These are phyloP conservation scores for Lachnellula arida DNA, from an alignment of 2,329 filamentous ascomycete species.

Conservation along the genomic window DNA sequence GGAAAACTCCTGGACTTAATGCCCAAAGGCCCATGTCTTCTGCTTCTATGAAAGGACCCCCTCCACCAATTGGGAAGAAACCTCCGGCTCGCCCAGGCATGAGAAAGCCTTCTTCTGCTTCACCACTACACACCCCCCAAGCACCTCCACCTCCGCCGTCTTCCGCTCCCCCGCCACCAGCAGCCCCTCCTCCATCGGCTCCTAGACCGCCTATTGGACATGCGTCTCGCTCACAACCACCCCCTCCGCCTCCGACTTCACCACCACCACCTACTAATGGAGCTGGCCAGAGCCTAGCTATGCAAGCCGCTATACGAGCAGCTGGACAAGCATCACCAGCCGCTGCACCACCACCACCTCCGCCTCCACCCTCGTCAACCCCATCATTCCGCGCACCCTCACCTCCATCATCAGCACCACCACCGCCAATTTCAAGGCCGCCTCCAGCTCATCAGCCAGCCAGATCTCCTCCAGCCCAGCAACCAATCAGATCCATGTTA, in stretches of 20 bases:
- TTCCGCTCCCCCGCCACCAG: slow-evolving; percentile 33
- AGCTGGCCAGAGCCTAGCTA: slow-evolving; percentile 36
- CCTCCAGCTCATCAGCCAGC: slow-evolving; percentile 39
- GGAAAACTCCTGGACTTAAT: slow-evolving; percentile 50
- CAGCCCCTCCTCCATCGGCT: slow-evolving; percentile 30
- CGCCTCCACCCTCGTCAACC: slow-evolving; percentile 35
- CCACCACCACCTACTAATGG: slow-evolving; percentile 31
- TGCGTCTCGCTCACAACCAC: slow-evolving; percentile 34
- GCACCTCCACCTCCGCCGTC: slow-evolving; percentile 33
- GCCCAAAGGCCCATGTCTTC: slow-evolving; percentile 55
- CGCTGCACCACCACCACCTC: slow-evolving; percentile 34
- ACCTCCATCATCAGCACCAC: slow-evolving; percentile 39
- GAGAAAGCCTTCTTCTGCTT: slow-evolving; percentile 44
- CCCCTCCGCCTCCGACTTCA: slow-evolving; percentile 33
- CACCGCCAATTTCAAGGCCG: slow-evolving; percentile 35
- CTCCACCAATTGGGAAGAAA: slow-evolving; percentile 75
- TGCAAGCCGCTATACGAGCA: slow-evolving; percentile 42
- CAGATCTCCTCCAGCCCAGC: slow-evolving; percentile 37
- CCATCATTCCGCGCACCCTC: slow-evolving; percentile 34
- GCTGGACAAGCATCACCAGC: slow-evolving; percentile 39
- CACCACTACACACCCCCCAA: slow-evolving; percentile 35
- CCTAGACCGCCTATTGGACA: slow-evolving; percentile 35
- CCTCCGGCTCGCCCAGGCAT: slow-evolving; percentile 57
- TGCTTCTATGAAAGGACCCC: slow-evolving; percentile 62
- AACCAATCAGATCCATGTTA: slow-evolving; percentile 54